Evolutionary conservation across 345 rosid genomes (phyloP).

Genomic region (Diplotaxis tenuifolia): DNA sequence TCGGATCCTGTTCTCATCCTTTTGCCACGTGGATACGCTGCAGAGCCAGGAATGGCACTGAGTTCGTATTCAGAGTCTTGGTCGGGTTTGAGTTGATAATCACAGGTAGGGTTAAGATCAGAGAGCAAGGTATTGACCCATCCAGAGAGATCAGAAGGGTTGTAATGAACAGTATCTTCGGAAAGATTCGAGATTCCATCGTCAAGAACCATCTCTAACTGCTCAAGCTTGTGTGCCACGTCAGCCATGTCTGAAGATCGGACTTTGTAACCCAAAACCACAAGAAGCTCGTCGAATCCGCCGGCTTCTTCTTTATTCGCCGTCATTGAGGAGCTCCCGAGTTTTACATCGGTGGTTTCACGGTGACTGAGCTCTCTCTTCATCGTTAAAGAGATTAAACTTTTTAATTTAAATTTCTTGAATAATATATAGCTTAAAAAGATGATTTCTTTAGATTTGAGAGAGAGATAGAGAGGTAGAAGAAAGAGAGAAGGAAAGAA

Average conservation of each 20-base stretch:
- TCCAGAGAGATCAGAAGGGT: constrained; percentile 70
- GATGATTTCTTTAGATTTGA: background rate
- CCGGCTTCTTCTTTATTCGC: constrained; percentile 43
- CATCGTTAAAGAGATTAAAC: constrained; percentile 14
- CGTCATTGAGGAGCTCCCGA: constrained; percentile 36
- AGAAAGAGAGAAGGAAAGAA: constrained; percentile 4
- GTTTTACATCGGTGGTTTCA: constrained; percentile 32
- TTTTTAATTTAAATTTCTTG: constrained; percentile 9
- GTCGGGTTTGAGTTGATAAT: constrained; percentile 17
- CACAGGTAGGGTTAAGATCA: constrained; percentile 41
- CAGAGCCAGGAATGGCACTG: constrained; percentile 75
- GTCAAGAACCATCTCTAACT: constrained; percentile 77
- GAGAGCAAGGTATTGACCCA: constrained; percentile 74
- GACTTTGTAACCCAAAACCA: constrained; percentile 78
- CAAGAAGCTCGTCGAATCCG: constrained; percentile 88
- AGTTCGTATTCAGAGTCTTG: constrained; percentile 66
- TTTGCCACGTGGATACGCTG: constrained; percentile 51
- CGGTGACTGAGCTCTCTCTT: constrained; percentile 51
- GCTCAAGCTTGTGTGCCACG: constrained; percentile 85
- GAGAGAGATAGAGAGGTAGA: constrained; percentile 14
- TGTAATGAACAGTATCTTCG: constrained; percentile 65
- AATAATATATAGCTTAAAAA: constrained; percentile 7
- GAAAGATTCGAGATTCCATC: constrained; percentile 61
- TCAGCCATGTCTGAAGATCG: constrained; percentile 82
- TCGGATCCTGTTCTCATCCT: constrained; percentile 37